Conservation (phyloP, 345 rosid genomes). For the Eucalyptus cloeziana region DNA sequence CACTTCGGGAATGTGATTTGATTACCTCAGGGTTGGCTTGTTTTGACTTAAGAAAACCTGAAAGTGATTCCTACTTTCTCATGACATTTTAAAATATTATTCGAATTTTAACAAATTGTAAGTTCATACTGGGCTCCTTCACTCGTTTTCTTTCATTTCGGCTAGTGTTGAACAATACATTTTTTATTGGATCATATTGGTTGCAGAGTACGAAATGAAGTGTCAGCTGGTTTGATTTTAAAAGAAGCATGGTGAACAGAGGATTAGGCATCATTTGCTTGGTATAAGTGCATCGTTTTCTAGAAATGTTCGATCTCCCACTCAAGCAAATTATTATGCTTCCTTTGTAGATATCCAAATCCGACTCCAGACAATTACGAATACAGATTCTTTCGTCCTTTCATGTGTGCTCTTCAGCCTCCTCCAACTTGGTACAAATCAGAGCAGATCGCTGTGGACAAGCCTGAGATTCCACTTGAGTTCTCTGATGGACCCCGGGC, state of each 20-base stretch:
- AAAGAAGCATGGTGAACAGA: neutral
- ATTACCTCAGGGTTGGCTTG: neutral
- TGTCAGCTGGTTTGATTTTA: neutral
- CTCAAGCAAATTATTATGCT: neutral
- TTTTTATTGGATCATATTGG: neutral
- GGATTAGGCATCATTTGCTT: neutral
- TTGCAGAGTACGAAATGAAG: neutral
- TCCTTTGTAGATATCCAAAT: slow-evolving; percentile 71
- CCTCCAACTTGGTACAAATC: slow-evolving; percentile 72
- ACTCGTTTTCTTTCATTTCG: neutral
- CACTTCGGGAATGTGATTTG: neutral
- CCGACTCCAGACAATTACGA: slow-evolving; percentile 86
- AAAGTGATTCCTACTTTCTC: neutral
- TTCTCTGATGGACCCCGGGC: slow-evolving; percentile 78
- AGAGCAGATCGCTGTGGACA: slow-evolving; percentile 62
- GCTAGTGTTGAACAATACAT: neutral
- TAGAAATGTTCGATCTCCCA: neutral
- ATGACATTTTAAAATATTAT: no score
- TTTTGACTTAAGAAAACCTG: neutral
- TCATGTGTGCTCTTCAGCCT: slow-evolving; percentile 94
- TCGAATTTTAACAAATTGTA: neutral
- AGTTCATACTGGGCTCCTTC: neutral
- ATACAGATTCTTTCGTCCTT: slow-evolving; percentile 77
- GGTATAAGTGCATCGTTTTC: neutral
- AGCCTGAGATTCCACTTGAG: slow-evolving; percentile 74